Conservation (phyloP, 164 flowering plant genomes). For the Nymphaea thermarum region DNA sequence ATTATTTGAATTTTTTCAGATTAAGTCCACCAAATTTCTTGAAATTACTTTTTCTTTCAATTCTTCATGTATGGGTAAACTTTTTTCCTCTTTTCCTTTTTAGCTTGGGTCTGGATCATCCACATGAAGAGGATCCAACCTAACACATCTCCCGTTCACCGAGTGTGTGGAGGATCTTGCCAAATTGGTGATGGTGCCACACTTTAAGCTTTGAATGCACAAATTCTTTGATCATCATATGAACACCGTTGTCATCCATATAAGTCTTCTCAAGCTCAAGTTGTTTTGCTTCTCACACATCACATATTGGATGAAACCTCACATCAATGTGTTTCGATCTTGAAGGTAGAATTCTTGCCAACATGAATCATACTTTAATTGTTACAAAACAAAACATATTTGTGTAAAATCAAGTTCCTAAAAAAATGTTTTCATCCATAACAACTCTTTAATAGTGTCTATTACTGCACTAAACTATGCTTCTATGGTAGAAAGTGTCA, state of each 20-base stretch:
- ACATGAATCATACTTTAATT: not conserved
- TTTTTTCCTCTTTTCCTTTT: too few species aligned
- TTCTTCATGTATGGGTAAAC: too few species aligned
- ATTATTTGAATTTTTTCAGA: too few species aligned
- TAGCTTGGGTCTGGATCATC: too few species aligned
- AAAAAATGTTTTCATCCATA: conserved; percentile 5
- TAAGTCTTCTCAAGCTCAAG: not conserved
- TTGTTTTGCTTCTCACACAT: not conserved
- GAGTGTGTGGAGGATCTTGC: not conserved
- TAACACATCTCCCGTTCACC: not conserved
- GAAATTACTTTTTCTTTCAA: too few species aligned
- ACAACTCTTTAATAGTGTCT: not conserved
- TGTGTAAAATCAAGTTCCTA: not conserved
- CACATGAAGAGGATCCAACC: not conserved
- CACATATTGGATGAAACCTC: conserved; percentile 1
- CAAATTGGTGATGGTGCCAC: not conserved
- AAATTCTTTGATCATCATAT: not conserved
- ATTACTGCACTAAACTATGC: not conserved
- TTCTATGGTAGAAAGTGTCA: not conserved
- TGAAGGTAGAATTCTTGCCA: conserved; percentile 1
- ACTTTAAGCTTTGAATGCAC: not conserved
- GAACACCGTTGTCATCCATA: not conserved
- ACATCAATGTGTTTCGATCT: not conserved
- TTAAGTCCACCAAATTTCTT: too few species aligned
- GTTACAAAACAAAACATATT: not conserved